Percentiles rank a stretch among this genome's conserved stretches.
Conservation (phyloP, 1,284 basidiomycete species). For the Gyrodon tennesseensis region DNA sequence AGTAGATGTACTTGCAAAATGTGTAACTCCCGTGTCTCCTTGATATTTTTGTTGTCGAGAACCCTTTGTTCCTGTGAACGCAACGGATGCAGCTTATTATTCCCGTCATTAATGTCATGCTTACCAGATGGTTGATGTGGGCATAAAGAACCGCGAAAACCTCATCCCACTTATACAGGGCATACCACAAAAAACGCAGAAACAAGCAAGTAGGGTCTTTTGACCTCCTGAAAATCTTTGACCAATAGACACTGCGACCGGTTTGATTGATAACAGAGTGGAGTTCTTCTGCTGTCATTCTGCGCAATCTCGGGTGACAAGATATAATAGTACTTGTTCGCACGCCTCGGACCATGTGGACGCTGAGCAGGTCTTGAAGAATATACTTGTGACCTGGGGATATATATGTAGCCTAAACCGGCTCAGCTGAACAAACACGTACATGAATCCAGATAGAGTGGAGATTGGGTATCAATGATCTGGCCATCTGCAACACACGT, state of each 20-base stretch:
- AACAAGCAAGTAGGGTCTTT: constrained; percentile 56
- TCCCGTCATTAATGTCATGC: constrained; percentile 10
- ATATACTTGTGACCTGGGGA: constrained; percentile 41
- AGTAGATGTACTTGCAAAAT: constrained; percentile 56
- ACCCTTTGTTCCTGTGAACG: constrained; percentile 48
- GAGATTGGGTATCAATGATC: constrained; percentile 41
- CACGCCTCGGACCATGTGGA: constrained; percentile 52
- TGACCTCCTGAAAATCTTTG: constrained; percentile 48
- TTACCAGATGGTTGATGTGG: constrained; percentile 50
- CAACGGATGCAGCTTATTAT: background rate
- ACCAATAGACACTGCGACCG: constrained; percentile 59
- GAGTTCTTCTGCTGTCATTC: constrained; percentile 46
- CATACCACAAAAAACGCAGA: constrained; percentile 56
- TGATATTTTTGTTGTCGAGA: constrained; percentile 45
- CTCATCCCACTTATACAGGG: constrained; percentile 61
- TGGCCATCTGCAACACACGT: constrained; percentile 29
- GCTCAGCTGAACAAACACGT: constrained; percentile 12
- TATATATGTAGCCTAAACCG: constrained; percentile 7
- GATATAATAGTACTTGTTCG: constrained; percentile 52
- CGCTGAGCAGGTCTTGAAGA: constrained; percentile 51
- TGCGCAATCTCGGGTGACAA: constrained; percentile 46
- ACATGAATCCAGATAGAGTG: constrained; percentile 36
- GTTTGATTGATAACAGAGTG: constrained; percentile 48
- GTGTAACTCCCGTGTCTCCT: constrained; percentile 54
- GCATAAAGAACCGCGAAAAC: constrained; percentile 50